These are phyloP conservation scores for Wallemia mellicola DNA, from an alignment of 1,284 basidiomycete genomes.

Conservation along the genomic window DNA sequence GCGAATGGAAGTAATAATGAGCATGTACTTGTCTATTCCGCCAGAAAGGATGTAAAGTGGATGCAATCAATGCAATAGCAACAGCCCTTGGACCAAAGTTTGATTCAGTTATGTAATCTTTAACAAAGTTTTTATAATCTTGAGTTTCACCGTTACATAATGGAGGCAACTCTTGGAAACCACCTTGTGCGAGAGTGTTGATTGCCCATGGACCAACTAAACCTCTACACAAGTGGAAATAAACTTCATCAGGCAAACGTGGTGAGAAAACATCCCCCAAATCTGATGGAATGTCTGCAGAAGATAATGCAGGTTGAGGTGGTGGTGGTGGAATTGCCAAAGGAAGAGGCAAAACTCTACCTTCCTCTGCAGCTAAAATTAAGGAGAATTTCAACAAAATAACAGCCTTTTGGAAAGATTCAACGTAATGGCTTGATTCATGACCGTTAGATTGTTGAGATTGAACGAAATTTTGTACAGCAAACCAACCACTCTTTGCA, in stretches of 20 bases:
- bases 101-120: conserved; percentile 78
- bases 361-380: conserved; percentile 59
- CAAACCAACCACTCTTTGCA: conserved; percentile 55
- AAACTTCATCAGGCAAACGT: conserved; percentile 82
- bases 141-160: conserved; percentile 79
- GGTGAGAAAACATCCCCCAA: conserved; percentile 85
- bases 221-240: conserved; percentile 80
- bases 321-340: conserved; percentile 29
- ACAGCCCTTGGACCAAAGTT: conserved; percentile 74
- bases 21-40: conserved; percentile 18
- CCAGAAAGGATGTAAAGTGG: conserved; percentile 50
- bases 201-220: conserved; percentile 60
- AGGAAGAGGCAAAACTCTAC: conserved; percentile 58
- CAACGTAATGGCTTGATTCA: conserved; percentile 42
- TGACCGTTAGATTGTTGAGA: conserved; percentile 1
- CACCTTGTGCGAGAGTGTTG: conserved; percentile 59
- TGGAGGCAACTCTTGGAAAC: conserved; percentile 57
- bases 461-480: conserved; percentile 4
- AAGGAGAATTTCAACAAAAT: conserved; percentile 80
- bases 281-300: conserved; percentile 64
- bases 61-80: conserved; percentile 51
- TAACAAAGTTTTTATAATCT: conserved; percentile 79
- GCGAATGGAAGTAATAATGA: conserved; percentile 20
- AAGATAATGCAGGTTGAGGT: conserved; percentile 25
- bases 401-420: conserved; percentile 66